These are phyloP conservation scores for Moniliophthora roreri DNA, from an alignment of 1,284 basidiomycete genomes.

Conservation along the genomic window DNA sequence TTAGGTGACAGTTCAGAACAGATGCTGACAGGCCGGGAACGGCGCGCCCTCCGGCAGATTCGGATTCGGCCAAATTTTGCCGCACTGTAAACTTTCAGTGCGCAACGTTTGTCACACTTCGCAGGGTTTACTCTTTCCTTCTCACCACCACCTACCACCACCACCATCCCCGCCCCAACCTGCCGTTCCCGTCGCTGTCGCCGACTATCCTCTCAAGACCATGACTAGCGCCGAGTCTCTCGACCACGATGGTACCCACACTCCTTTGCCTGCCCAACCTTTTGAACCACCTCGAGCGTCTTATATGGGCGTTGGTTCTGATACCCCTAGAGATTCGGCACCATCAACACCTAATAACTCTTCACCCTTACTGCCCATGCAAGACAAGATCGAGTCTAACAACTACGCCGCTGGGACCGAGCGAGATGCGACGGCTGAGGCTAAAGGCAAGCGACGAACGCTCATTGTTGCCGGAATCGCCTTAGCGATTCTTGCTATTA, in stretches of 20 bases:
- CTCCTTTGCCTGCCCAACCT: neutral
- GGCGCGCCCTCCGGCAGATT: too few species aligned
- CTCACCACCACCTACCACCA: too few species aligned
- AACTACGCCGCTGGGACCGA: neutral
- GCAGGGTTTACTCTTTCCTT: too few species aligned
- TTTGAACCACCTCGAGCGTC: neutral
- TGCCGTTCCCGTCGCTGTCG: too few species aligned
- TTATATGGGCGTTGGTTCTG: neutral
- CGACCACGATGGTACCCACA: neutral
- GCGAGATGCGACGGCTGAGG: neutral
- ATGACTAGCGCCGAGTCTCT: too few species aligned
- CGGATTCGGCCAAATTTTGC: too few species aligned
- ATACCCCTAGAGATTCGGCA: neutral
- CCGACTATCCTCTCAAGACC: too few species aligned
- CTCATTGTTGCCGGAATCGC: conserved; percentile 39
- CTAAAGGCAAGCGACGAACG: conserved; percentile 27
- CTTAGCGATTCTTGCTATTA: conserved; percentile 24
- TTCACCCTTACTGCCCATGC: neutral
- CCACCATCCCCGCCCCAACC: too few species aligned
- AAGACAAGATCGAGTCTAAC: neutral
- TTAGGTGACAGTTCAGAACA: too few species aligned
- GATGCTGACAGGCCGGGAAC: too few species aligned
- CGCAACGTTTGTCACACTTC: too few species aligned
- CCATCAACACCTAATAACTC: conserved; percentile 5
- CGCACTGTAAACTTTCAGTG: too few species aligned